Evolutionary conservation across 2,329 filamentous ascomycete genomes (phyloP).

Genomic region (Colletotrichum camelliae): DNA sequence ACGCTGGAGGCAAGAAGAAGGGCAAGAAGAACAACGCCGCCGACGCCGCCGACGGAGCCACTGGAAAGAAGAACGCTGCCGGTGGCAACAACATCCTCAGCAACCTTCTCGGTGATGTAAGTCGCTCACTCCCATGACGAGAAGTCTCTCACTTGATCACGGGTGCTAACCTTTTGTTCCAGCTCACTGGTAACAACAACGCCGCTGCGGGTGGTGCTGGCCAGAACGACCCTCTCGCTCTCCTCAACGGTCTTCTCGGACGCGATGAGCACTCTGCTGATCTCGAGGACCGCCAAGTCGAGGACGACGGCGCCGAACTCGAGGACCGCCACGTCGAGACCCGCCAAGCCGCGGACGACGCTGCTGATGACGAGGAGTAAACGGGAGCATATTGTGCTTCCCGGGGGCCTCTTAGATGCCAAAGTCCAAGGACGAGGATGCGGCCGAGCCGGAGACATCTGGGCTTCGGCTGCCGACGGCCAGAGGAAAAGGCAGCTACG

Average conservation of each 20-base stretch:
- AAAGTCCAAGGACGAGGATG: background rate
- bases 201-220: background rate
- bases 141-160: background rate
- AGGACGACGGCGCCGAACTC: background rate
- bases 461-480: background rate
- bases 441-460: background rate
- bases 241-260: conserved; percentile 1
- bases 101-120: background rate
- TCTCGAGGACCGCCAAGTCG: background rate
- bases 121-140: background rate
- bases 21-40: background rate
- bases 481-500: background rate
- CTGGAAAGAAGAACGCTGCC: background rate
- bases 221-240: background rate
- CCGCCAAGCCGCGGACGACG: background rate
- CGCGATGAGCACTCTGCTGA: conserved; percentile 5
- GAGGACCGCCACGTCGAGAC: background rate
- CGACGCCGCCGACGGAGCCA: background rate
- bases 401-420: background rate
- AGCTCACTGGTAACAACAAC: background rate
- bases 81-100: background rate
- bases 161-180: background rate
- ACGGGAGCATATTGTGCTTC: background rate
- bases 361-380: background rate
- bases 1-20: background rate